Conservation (phyloP, 495 filamentous ascomycete species). For the Staphylotrichum longicolle region DNA sequence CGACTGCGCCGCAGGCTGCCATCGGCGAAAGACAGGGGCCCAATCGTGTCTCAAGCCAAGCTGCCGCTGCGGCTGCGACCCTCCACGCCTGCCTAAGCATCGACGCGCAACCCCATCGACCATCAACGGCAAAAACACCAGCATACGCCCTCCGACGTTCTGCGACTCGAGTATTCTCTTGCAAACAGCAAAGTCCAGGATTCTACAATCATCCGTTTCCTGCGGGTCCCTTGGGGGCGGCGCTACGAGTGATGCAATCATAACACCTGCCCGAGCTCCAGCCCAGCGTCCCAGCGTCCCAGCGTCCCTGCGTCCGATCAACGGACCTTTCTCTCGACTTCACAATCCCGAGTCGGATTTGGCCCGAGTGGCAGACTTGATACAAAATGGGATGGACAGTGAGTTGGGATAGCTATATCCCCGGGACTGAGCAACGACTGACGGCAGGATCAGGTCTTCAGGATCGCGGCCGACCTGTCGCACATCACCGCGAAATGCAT, state of each 20-base stretch:
- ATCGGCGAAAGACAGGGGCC: too few relatives aligned
- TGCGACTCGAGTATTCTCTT: not conserved
- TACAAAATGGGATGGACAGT: slow-evolving; percentile 17
- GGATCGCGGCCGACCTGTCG: slow-evolving; percentile 74
- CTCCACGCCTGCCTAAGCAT: too few relatives aligned
- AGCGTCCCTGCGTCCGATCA: not conserved
- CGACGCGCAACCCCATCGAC: slow-evolving; percentile 2
- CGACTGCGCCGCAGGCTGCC: too few relatives aligned
- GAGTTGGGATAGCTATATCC: not conserved
- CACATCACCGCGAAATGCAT: slow-evolving; percentile 85
- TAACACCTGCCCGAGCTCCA: slow-evolving; percentile 4
- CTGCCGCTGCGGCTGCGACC: too few relatives aligned
- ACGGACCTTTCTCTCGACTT: not conserved
- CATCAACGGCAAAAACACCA: not conserved
- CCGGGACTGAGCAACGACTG: not conserved
- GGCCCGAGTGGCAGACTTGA: not conserved
- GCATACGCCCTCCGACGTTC: not conserved
- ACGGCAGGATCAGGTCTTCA: slow-evolving; percentile 58
- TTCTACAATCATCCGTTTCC: not conserved
- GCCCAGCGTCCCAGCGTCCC: not conserved
- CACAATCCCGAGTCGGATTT: not conserved
- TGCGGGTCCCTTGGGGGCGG: not conserved
- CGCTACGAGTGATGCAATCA: slow-evolving; percentile 14
- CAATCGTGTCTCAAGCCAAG: too few relatives aligned
- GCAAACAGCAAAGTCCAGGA: not conserved